Percentiles rank a stretch among this genome's conserved stretches.
Conservation (phyloP, 345 rosid species). For the Euphorbia tirucalli region DNA sequence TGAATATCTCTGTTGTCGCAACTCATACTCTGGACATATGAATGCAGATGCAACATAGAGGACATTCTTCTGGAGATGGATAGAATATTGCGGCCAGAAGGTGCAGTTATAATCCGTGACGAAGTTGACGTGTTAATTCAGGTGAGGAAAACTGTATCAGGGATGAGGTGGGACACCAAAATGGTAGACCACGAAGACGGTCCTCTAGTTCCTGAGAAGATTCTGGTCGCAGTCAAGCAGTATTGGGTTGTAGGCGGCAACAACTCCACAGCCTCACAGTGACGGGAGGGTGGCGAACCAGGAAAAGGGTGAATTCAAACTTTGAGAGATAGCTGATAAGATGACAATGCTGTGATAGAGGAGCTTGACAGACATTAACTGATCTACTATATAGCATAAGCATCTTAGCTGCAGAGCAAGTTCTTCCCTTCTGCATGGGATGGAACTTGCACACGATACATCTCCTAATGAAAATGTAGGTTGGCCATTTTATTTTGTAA, state of each 20-base stretch:
- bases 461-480: background rate
- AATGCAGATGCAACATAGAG: constrained; percentile 68
- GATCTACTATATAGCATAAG: background rate
- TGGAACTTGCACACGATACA: background rate
- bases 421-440: background rate
- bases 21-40: constrained; percentile 2
- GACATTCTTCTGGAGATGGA: constrained; percentile 99
- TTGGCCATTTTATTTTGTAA: constrained; percentile 6
- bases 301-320: constrained; percentile 1
- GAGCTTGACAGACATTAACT: background rate
- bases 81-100: constrained; percentile 93
- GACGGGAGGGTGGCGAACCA: background rate
- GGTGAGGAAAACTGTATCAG: constrained; percentile 70
- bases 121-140: constrained; percentile 80
- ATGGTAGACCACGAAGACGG: constrained; percentile 99
- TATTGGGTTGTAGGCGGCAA: constrained; percentile 79
- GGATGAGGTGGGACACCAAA: constrained; percentile 95
- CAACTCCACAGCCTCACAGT: constrained; percentile 56
- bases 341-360: background rate
- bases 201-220: constrained; percentile 87
- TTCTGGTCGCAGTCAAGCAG: constrained; percentile 89
- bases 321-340: background rate
- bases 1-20: background rate
- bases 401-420: background rate
- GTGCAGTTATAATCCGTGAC: constrained; percentile 83